A percentile compares a stretch with the other conserved stretches of the same genome.
Conservation (phyloP, 2,329 filamentous ascomycete species). For the Zymoseptoria brevis region DNA sequence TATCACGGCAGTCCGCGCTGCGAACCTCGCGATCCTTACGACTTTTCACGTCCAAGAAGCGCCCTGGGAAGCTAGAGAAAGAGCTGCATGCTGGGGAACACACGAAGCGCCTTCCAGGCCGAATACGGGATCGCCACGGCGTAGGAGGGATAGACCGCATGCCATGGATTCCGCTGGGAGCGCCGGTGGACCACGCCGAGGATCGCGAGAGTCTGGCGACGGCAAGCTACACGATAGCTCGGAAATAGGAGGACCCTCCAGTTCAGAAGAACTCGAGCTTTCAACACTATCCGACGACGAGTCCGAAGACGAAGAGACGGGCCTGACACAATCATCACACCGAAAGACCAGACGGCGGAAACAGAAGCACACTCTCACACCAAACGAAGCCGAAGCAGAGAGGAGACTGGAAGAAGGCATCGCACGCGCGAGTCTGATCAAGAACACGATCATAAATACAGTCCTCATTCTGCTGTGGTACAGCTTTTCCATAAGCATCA, state of each 20-base stretch:
- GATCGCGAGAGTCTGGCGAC: neutral
- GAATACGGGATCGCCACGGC: neutral
- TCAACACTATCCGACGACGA: conserved; percentile 45
- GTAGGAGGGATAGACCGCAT: neutral
- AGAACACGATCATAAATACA: conserved; percentile 63
- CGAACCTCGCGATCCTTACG: neutral
- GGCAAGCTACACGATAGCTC: conserved; percentile 5
- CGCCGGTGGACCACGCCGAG: neutral
- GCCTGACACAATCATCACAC: conserved; percentile 66
- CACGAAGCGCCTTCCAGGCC: neutral
- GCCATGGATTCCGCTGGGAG: neutral
- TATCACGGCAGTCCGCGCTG: too few relatives aligned
- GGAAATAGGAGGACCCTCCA: conserved; percentile 20
- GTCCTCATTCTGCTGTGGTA: conserved; percentile 80
- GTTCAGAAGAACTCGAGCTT: conserved; percentile 46
- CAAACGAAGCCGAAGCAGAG: conserved; percentile 43
- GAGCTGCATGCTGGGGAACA: neutral
- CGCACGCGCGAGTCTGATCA: conserved; percentile 60
- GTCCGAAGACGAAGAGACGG: conserved; percentile 73
- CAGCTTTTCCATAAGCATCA: conserved; percentile 86
- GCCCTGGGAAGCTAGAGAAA: neutral
- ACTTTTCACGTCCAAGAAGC: neutral
- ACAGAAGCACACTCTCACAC: conserved; percentile 64
- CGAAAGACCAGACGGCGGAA: conserved; percentile 54
- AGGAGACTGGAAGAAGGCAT: conserved; percentile 60